phyloP scores from a whole-genome alignment of 1,139 yeast genomes.

The Debaryomyces sp. region DNA sequence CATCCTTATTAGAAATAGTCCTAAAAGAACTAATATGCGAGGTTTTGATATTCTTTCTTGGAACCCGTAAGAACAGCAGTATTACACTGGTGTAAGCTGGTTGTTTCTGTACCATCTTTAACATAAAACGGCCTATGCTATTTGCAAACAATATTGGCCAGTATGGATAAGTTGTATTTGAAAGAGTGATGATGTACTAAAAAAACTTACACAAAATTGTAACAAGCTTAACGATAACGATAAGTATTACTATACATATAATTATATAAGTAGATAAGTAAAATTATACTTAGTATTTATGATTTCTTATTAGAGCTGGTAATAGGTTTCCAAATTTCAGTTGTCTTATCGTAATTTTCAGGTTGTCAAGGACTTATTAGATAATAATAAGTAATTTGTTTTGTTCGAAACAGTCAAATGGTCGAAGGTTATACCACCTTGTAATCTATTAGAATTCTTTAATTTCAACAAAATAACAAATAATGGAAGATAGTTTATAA shows the following conservation, averaged over 20 bases:
- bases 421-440: conserved; percentile 76
- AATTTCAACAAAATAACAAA: conserved; percentile 77
- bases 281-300: not conserved
- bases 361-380: conserved; percentile 47
- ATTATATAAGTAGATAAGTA: not conserved
- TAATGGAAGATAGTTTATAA: conserved; percentile 81
- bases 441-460: conserved; percentile 82
- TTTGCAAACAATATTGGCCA: too few species aligned
- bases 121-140: not conserved
- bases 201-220: conserved; percentile 2
- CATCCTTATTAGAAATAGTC: conserved; percentile 3
- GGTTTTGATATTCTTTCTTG: not conserved
- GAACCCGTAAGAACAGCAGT: not conserved
- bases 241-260: not conserved
- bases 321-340: conserved; percentile 34
- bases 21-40: not conserved
- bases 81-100: not conserved
- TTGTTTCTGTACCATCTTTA: not conserved
- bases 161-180: not conserved
- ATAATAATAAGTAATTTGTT: conserved; percentile 32
- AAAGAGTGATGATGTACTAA: conserved; percentile 1
- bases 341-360: conserved; percentile 32
- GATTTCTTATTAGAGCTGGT: not conserved
- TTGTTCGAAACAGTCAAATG: conserved; percentile 17
- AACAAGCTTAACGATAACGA: not conserved